phyloP scores from a whole-genome alignment of 2,329 filamentous ascomycete species.

The Aspergillus brasiliensis region DNA sequence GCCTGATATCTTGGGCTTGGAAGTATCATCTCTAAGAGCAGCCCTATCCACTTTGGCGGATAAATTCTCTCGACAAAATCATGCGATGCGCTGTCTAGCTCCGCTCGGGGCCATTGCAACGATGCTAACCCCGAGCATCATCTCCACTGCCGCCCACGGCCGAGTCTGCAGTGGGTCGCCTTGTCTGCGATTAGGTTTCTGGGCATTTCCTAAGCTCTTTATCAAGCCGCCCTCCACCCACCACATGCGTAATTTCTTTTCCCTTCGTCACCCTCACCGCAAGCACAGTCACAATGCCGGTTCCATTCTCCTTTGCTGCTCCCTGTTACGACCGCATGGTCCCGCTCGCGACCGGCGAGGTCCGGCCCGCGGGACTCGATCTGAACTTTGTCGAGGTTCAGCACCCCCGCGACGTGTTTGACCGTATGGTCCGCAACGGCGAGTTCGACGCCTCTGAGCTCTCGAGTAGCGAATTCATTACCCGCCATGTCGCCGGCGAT shows the following conservation, averaged over 20 bases:
- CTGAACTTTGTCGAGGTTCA: background rate
- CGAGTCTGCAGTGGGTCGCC: background rate
- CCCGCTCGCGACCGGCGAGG: background rate
- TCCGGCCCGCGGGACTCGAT: background rate
- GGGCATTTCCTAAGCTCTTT: background rate
- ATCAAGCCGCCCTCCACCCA: background rate
- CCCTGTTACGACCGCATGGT: slow-evolving; percentile 1
- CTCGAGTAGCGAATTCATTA: background rate
- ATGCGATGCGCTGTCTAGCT: background rate
- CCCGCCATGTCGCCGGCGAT: background rate
- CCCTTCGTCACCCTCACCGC: background rate
- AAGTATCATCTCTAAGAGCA: background rate
- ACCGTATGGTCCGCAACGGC: background rate
- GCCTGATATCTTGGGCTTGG: background rate
- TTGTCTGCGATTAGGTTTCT: background rate
- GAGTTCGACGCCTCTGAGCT: background rate
- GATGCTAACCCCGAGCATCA: background rate
- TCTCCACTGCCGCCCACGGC: background rate
- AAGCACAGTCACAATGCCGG: background rate
- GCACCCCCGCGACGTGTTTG: background rate
- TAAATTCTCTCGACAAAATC: background rate
- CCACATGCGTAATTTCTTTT: background rate
- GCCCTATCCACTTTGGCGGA: background rate
- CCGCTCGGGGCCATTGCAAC: background rate
- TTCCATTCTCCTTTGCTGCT: background rate